A percentile compares a stretch with the other conserved stretches of the same genome.
phyloP scores from a whole-genome alignment of 1,284 basidiomycete genomes.

The Microbotryomycetes sp. region DNA sequence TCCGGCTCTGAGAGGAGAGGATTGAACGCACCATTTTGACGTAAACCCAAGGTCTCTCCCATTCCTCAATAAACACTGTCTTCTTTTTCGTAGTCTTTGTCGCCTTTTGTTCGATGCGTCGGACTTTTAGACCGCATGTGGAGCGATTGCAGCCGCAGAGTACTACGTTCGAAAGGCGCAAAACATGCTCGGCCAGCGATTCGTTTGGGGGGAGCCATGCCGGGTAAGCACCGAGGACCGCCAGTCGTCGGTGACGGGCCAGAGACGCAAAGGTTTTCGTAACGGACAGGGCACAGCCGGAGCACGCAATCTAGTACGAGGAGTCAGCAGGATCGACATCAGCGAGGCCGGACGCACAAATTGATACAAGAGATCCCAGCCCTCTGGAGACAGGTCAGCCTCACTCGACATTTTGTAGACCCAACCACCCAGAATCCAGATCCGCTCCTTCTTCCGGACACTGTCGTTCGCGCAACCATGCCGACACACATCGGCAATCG shows the following conservation, averaged over 20 bases:
- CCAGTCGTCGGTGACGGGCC: slow-evolving; percentile 26
- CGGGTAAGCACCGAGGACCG: slow-evolving; percentile 16
- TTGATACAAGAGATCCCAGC: slow-evolving; percentile 31
- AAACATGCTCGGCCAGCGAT: slow-evolving; percentile 13
- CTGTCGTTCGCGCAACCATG: slow-evolving; percentile 3
- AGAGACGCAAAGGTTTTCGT: slow-evolving; percentile 9
- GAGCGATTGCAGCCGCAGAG: slow-evolving; percentile 21
- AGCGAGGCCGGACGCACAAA: slow-evolving; percentile 12
- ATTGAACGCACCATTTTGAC: slow-evolving; percentile 23
- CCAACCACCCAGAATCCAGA: slow-evolving; percentile 27
- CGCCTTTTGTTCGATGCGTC: slow-evolving; percentile 22
- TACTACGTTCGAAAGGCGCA: slow-evolving; percentile 11
- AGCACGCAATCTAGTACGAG: slow-evolving; percentile 22
- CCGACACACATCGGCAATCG: slow-evolving; percentile 15
- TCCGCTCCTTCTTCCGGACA: not conserved
- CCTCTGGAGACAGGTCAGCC: slow-evolving; percentile 7
- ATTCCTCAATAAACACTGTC: slow-evolving; percentile 22
- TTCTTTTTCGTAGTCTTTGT: slow-evolving; percentile 11
- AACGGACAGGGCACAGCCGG: slow-evolving; percentile 24
- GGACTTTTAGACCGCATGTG: slow-evolving; percentile 11
- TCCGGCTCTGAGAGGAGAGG: too few relatives aligned
- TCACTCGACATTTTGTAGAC: slow-evolving; percentile 13
- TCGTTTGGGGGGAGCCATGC: slow-evolving; percentile 12
- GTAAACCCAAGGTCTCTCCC: slow-evolving; percentile 25
- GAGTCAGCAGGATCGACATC: not conserved